These are phyloP conservation scores for Cercophora newfieldiana DNA, from an alignment of 495 filamentous ascomycete genomes.

Conservation along the genomic window DNA sequence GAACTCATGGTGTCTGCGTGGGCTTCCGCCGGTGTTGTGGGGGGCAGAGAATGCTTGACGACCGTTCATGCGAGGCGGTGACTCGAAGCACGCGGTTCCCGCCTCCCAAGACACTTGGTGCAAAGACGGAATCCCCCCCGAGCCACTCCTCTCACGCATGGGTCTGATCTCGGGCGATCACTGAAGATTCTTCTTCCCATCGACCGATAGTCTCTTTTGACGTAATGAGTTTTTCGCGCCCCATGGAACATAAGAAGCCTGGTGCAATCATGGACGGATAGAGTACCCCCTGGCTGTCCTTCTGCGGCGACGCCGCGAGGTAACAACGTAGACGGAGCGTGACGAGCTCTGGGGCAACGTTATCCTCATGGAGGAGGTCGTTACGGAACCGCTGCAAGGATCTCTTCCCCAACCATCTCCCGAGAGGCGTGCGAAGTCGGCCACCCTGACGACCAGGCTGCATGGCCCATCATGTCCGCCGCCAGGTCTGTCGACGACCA, in stretches of 20 bases:
- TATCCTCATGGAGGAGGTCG: background rate
- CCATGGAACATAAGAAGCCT: background rate
- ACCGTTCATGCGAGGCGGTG: background rate
- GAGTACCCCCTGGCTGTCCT: background rate
- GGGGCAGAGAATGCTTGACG: background rate
- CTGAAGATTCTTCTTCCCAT: background rate
- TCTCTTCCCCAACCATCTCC: conserved; percentile 4
- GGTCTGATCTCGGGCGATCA: background rate
- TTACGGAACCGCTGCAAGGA: background rate
- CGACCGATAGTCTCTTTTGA: background rate
- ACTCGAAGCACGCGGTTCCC: background rate
- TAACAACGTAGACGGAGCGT: background rate
- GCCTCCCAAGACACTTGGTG: background rate
- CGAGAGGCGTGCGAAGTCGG: background rate
- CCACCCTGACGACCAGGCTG: conserved; percentile 9
- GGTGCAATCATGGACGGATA: background rate
- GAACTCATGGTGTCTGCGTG: background rate
- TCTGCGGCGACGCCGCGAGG: background rate
- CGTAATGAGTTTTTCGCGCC: background rate
- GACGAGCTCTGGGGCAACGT: too few relatives aligned
- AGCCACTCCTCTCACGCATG: background rate
- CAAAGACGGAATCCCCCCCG: background rate
- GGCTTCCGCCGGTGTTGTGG: background rate
- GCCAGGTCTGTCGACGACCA: background rate
- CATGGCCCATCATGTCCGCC: background rate